Evolutionary conservation across 2,329 filamentous ascomycete species (phyloP).

Genomic region (Pyrenochaeta sp.): DNA sequence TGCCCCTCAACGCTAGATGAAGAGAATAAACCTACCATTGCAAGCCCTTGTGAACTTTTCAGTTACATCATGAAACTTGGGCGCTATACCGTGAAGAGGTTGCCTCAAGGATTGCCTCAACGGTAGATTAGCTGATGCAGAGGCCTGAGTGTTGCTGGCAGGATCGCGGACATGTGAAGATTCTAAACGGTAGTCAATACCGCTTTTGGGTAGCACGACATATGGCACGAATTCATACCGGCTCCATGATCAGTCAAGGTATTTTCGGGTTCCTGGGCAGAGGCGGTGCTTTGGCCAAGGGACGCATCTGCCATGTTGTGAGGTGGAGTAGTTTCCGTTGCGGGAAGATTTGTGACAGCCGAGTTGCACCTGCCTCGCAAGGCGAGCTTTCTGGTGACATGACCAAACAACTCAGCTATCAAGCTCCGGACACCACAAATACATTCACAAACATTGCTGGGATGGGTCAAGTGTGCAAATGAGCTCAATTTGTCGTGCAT

Average conservation of each 20-base stretch:
- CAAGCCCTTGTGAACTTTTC: slow-evolving; percentile 62
- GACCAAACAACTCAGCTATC: slow-evolving; percentile 7
- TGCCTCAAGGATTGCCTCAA: slow-evolving; percentile 40
- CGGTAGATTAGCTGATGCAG: slow-evolving; percentile 32
- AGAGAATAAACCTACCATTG: slow-evolving; percentile 52
- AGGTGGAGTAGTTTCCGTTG: slow-evolving; percentile 42
- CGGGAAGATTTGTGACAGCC: slow-evolving; percentile 38
- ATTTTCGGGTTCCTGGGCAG: slow-evolving; percentile 16
- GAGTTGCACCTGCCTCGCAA: slow-evolving; percentile 20
- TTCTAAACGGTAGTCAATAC: slow-evolving; percentile 26
- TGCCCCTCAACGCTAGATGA: slow-evolving; percentile 12
- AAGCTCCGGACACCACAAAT: slow-evolving; percentile 10
- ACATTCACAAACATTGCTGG: slow-evolving; percentile 5
- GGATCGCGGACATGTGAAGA: slow-evolving; percentile 24
- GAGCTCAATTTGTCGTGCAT: slow-evolving; percentile 37
- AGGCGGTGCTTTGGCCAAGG: slow-evolving; percentile 33
- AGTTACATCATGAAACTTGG: slow-evolving; percentile 63
- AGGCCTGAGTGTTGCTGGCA: slow-evolving; percentile 20
- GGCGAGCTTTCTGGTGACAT: slow-evolving; percentile 7
- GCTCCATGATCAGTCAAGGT: slow-evolving; percentile 22
- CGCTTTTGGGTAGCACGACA: background rate
- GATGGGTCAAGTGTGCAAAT: slow-evolving; percentile 10
- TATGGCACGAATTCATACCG: slow-evolving; percentile 13
- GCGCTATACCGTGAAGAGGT: slow-evolving; percentile 31
- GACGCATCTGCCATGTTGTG: slow-evolving; percentile 44